A percentile compares a stretch with the other conserved stretches of the same genome.
Evolutionary conservation across 1,139 yeast species (phyloP).

Genomic region (Yamadazyma mexicana): DNA sequence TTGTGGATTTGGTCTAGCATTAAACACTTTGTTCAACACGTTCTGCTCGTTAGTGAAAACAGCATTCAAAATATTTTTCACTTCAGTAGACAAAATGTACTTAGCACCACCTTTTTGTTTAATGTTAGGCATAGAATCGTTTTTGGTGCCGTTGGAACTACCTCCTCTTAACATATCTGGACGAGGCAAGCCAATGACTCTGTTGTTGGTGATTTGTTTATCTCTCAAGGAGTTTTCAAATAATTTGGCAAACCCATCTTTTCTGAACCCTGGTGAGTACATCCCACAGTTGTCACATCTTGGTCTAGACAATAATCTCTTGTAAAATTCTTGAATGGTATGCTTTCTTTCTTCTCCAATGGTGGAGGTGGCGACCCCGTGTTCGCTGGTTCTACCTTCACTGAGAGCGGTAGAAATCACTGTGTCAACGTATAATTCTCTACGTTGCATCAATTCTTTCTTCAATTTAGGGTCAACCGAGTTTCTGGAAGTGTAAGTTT

Average conservation of each 20-base stretch:
- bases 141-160: slow-evolving; percentile 10
- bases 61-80: slow-evolving; percentile 70
- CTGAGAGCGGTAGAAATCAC: slow-evolving; percentile 74
- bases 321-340: slow-evolving; percentile 74
- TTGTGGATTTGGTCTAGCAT: slow-evolving; percentile 65
- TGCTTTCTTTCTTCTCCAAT: slow-evolving; percentile 84
- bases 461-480: slow-evolving; percentile 39
- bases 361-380: slow-evolving; percentile 78
- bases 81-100: slow-evolving; percentile 84
- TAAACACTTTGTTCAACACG: slow-evolving; percentile 65
- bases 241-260: slow-evolving; percentile 91
- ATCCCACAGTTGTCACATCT: slow-evolving; percentile 95
- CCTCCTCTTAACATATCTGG: slow-evolving; percentile 61
- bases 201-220: slow-evolving; percentile 76
- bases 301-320: slow-evolving; percentile 68
- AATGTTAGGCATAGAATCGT: slow-evolving; percentile 37
- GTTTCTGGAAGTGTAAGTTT: slow-evolving; percentile 24
- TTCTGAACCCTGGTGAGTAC: slow-evolving; percentile 91
- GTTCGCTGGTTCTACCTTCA: slow-evolving; percentile 67
- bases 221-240: slow-evolving; percentile 85
- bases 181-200: slow-evolving; percentile 76
- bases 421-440: slow-evolving; percentile 70
- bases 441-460: slow-evolving; percentile 51
- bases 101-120: slow-evolving; percentile 72
- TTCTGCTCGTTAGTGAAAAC: slow-evolving; percentile 73